These are phyloP conservation scores for Dactylellina parvicollis DNA, from an alignment of 2,329 filamentous ascomycete species.

Conservation along the genomic window DNA sequence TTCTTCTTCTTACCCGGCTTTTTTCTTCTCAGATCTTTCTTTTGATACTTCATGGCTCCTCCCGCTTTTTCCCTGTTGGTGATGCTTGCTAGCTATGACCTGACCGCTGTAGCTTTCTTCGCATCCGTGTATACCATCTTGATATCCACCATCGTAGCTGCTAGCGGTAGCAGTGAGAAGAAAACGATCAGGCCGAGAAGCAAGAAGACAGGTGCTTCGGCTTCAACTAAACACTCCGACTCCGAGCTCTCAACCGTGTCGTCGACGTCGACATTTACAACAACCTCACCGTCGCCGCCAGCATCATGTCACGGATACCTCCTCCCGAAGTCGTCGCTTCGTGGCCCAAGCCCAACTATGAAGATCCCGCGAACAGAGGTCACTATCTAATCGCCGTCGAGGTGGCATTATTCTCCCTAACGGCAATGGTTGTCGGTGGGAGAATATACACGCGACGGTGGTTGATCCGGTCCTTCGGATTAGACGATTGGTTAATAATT, in stretches of 20 bases:
- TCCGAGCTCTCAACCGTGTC: not conserved
- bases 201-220: conserved; percentile 21
- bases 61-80: conserved; percentile 53
- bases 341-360: conserved; percentile 66
- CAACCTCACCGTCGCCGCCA: not conserved
- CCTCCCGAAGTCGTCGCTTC: conserved; percentile 62
- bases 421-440: conserved; percentile 62
- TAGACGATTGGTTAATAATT: conserved; percentile 53
- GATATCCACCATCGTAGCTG: conserved; percentile 47
- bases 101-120: conserved; percentile 52
- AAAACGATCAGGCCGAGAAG: conserved; percentile 13
- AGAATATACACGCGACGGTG: conserved; percentile 61
- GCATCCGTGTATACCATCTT: conserved; percentile 53
- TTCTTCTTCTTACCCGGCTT: conserved; percentile 1
- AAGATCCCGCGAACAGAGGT: conserved; percentile 64
- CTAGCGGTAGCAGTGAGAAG: conserved; percentile 31
- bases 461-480: conserved; percentile 48
- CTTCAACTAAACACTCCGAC: not conserved
- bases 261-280: conserved; percentile 1
- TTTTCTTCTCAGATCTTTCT: conserved; percentile 29
- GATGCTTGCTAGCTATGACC: conserved; percentile 48
- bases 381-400: conserved; percentile 63
- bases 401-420: conserved; percentile 61
- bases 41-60: conserved; percentile 48
- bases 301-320: conserved; percentile 57